Conservation (phyloP, 1,139 yeast genomes). For the Pichia cactophila region DNA sequence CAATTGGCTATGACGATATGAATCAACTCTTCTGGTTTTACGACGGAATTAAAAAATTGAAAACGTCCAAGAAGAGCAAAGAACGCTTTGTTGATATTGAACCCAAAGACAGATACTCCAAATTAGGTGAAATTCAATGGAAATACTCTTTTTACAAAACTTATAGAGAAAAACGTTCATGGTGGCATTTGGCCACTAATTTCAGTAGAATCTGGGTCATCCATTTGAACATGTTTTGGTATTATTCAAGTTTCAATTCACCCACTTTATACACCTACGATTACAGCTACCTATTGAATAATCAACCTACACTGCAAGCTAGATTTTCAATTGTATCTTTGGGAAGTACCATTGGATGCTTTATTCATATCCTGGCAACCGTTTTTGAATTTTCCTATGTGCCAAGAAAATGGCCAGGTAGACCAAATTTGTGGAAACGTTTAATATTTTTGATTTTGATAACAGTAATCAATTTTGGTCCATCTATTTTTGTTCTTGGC, state of each 20-base stretch:
- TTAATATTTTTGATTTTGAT: constrained; percentile 36
- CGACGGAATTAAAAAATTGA: constrained; percentile 48
- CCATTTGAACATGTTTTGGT: constrained; percentile 75
- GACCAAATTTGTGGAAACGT: constrained; percentile 41
- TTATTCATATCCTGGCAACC: constrained; percentile 57
- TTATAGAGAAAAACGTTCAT: constrained; percentile 63
- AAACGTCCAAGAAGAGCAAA: constrained; percentile 29
- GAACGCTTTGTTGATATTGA: constrained; percentile 39
- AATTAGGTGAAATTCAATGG: constrained; percentile 55
- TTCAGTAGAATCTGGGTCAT: constrained; percentile 81
- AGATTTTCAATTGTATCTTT: constrained; percentile 56
- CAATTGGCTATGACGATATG: constrained; percentile 81
- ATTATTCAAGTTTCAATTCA: constrained; percentile 68
- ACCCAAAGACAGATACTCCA: constrained; percentile 37
- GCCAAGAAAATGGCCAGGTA: constrained; percentile 66
- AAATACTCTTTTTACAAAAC: constrained; percentile 59
- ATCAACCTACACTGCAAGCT: constrained; percentile 59
- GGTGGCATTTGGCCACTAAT: constrained; percentile 71
- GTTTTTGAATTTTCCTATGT: constrained; percentile 57
- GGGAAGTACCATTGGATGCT: constrained; percentile 65
- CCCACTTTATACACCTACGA: constrained; percentile 66
- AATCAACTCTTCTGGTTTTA: constrained; percentile 82
- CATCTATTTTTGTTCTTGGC: constrained; percentile 55
- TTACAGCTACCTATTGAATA: constrained; percentile 50
- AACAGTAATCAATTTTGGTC: constrained; percentile 44